Base-by-base conservation (phyloP, 2,329 filamentous ascomycete genomes). In the Xylaria sp. region DNA sequence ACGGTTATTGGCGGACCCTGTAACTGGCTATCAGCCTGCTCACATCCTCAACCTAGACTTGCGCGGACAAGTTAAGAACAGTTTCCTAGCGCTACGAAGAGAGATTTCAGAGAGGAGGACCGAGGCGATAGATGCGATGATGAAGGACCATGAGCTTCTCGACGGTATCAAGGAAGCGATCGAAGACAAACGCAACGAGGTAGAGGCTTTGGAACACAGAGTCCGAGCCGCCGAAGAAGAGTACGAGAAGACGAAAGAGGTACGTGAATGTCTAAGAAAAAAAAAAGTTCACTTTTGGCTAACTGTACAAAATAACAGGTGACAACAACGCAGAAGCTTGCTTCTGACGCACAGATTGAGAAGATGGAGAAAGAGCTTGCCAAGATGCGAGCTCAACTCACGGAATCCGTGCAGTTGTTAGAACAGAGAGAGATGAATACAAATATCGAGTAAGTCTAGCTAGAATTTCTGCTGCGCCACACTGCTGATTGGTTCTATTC, bases 321-420 rank as follows among this genome's bases (percentile, higher is more conserved):
- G 68, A 95, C 92, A 8, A 92, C 88, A 55, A 93, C 94, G 20
- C 94, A 97, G 79, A 97, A 97, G 82, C 89, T 95, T 79, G 91
- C 91, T 8, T 93, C 91, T 2, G 96, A 98, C 79, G 90, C 94
- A 9, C 95, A 98, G 80, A 97, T 99, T 76, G 96, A 99, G 82
- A 96, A 96, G 84, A 97, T 98, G 91, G 96, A 99, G 82, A 98
- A 97, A 81, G 94, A 99, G 80, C 84, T 99, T n/a, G 92, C 93
- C 56, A 93, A 94, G 79, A 97, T 98, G 93, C 88, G 94, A 51
- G 89, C 91, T 1, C 91, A 91, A 12, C 84, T 98, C 36, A 91
- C 89, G 2, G 95, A 98, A 80, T 94, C 91, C 41, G 92, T 98
- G 62, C 93, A 98, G 81, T 82, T 97, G 57, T 91, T 98, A 88